Base-by-base conservation (phyloP, 805 yeast genomes). In the Sugiyamaella mastotermitis region DNA sequence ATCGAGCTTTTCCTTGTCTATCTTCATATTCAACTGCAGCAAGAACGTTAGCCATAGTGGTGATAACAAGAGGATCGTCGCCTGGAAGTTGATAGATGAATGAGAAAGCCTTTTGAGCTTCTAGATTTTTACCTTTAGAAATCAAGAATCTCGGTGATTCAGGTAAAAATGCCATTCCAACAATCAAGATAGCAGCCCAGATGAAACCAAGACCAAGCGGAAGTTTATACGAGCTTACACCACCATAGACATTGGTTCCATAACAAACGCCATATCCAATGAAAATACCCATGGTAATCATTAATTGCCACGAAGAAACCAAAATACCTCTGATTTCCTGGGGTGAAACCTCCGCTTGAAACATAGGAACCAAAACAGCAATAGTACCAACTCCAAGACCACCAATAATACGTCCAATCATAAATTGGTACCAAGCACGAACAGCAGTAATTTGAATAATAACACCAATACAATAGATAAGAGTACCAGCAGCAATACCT, bases 331-430 rank as follows among this genome's bases (percentile, higher is more conserved):
- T 70, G 35, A 83, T 74, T 70, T 82, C 78, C 51, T 72, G 77
- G 19, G 92, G 92, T 13, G 86, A 74, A 26, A 83, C 78, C 58
- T 83, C 85, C 22, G 88, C 81, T 66, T 80, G 80, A 56, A 82
- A 83, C 57, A 84, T 62, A 35, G 94, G 88, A 23, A 81, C 83
- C 41, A 80, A 68, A 31, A 87, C 85, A 26, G 88, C 76, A 27
- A 83, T 69, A 44, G 77, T 75, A 49, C 95, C 95, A 43, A 84
- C 85, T 42, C 84, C 83, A 8, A 81, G 49, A 42, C 95, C 94
- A 20, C 84, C 78, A 46, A 83, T 63, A 20, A 74, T 72, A 54
- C 92, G 68, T 3, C 90, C 90, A n/a, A 74, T 77, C 47, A 78
- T 72, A 77, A 57, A 7, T 68, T 60, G 46, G 72, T 64, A 35